Percentiles rank a stretch among this genome's conserved stretches.
Conservation (phyloP, 129 eudicot species). For the Mikania micrantha region DNA sequence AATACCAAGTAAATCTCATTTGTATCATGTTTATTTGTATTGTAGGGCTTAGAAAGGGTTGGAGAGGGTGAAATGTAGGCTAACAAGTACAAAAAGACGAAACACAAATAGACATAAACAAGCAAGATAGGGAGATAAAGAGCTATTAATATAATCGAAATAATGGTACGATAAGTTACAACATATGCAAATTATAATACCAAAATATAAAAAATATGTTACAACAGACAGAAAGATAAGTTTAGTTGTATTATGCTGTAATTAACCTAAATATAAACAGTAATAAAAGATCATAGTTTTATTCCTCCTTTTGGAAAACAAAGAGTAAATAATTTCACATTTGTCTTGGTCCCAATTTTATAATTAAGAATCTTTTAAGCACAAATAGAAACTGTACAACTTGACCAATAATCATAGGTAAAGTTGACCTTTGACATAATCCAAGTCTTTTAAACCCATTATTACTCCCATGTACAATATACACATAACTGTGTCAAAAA, state of each 20-base stretch:
- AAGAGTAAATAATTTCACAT: background rate
- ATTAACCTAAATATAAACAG: background rate
- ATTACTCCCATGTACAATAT: background rate
- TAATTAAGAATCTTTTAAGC: constrained; percentile 8
- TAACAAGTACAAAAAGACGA: too few species aligned
- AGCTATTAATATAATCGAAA: too few species aligned
- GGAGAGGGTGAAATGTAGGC: too few species aligned
- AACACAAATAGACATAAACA: too few species aligned
- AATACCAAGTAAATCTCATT: too few species aligned
- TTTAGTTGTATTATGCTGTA: background rate
- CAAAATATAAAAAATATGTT: background rate
- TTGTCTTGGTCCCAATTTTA: constrained; percentile 8
- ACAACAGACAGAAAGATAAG: background rate
- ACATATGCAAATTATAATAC: too few species aligned
- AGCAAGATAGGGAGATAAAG: too few species aligned
- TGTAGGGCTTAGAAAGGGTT: too few species aligned
- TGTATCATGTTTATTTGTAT: too few species aligned
- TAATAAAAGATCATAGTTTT: background rate
- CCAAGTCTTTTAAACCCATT: background rate
- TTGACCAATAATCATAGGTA: background rate
- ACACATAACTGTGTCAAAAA: background rate
- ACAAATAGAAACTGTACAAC: constrained; percentile 3
- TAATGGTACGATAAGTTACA: too few species aligned
- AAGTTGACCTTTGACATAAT: background rate
- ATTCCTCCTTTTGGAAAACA: background rate